Percentiles rank a stretch among this genome's conserved stretches.
These are phyloP conservation scores for Schwanniomyces sp. DNA, from an alignment of 805 yeast genomes.

Conservation along the genomic window DNA sequence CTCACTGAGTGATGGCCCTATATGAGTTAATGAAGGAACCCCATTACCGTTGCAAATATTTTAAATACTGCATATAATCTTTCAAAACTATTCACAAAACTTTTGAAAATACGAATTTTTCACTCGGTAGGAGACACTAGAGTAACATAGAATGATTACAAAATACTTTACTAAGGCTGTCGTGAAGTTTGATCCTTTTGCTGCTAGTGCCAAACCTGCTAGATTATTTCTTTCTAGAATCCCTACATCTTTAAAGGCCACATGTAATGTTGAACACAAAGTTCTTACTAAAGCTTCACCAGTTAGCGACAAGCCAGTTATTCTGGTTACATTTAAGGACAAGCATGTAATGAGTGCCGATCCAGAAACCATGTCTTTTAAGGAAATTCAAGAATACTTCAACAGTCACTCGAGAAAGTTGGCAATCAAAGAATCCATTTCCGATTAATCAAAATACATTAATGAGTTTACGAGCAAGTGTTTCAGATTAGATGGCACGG, in stretches of 20 bases:
- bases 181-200: conserved; percentile 78
- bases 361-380: conserved; percentile 55
- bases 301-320: conserved; percentile 49
- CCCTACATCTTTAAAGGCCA: conserved; percentile 69
- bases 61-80: not conserved
- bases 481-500: not conserved
- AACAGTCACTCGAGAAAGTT: conserved; percentile 83
- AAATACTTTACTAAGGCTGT: conserved; percentile 79
- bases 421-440: conserved; percentile 69
- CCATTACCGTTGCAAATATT: too few relatives aligned
- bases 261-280: conserved; percentile 60
- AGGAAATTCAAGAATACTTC: conserved; percentile 64
- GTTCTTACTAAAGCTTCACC: conserved; percentile 47
- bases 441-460: conserved; percentile 11
- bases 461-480: conserved; percentile 1
- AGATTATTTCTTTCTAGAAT: conserved; percentile 76
- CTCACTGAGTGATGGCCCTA: too few relatives aligned
- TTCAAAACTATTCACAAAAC: not conserved
- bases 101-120: not conserved
- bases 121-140: not conserved
- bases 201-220: conserved; percentile 72
- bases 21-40: too few relatives aligned
- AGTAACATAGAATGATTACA: conserved; percentile 64
- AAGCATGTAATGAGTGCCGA: conserved; percentile 68
- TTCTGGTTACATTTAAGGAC: conserved; percentile 78